Evolutionary conservation across 257 asterid genomes (phyloP), one percentile per base, ranked within the genome.

Genomic region (Phtheirospermum japonicum): DNA sequence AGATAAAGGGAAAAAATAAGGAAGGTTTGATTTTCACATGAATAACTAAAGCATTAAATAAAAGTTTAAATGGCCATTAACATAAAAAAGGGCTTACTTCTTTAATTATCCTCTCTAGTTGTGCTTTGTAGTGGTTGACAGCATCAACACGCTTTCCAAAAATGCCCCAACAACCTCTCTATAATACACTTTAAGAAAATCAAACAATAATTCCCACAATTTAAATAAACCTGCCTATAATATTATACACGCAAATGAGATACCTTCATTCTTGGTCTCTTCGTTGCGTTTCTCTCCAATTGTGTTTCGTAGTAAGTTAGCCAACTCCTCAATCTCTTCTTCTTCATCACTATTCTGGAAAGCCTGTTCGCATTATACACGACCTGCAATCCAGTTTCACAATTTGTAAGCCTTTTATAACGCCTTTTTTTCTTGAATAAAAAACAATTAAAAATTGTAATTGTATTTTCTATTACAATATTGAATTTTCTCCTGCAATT

Each of bases 131-230:
- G 82, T 82, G 76, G 40, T 90, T 87, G 50, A 87, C 79, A 64
- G 95, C 93, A 77, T 90, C 97, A 55, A 87, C 96, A 17, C 80
- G 46, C 68, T 66, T 65, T 42, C 96, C 96, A 75, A 79, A 77
- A 8, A 83, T 75, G 48, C 96, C 96, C 89, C 88, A 83, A 60
- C 71, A 74, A 66, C 95, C 96, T 83, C 91, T 90, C 97, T 90
- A 82, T 23, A 23, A 23, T 63, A 79, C 68, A 71, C 63, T 68
- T 71, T n/a, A 20, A 59, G 28, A 46, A 66, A 64, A 54, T 71
- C 68, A 75, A 59, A 67, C 66, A 60, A 66, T 65, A 7, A 54
- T 13, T 31, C 61, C 49, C 11, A 39, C 36, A 30, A 23, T 23
- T n/a, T 23, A 23, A 23, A 23, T 23, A 23, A 23, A 23, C 28